Evolutionary conservation across 2,329 filamentous ascomycete species (phyloP).

Genomic region (Apiospora aurea): DNA sequence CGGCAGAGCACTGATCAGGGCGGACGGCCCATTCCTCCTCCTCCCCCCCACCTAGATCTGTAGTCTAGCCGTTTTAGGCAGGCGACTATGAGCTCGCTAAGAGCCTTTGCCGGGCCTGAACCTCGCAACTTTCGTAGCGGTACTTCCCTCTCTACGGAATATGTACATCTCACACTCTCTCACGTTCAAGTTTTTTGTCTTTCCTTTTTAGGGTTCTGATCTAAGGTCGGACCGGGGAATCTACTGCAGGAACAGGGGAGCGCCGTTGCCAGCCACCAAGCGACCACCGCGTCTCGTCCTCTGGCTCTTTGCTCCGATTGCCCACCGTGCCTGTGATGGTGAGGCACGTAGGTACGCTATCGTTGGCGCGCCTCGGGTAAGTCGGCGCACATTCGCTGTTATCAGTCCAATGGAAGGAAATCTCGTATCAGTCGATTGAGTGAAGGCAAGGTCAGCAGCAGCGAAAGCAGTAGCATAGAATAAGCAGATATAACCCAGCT

Average conservation of each 20-base stretch:
- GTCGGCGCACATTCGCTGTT: neutral
- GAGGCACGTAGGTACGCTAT: neutral
- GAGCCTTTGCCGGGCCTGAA: neutral
- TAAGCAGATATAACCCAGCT: neutral
- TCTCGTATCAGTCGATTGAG: neutral
- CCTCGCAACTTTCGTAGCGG: neutral
- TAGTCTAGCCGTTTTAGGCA: neutral
- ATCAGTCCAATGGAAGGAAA: neutral
- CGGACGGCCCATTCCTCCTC: neutral
- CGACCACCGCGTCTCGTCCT: neutral
- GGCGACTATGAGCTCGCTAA: neutral
- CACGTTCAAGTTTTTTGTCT: neutral
- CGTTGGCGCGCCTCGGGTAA: neutral
- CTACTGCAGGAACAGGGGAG: slow-evolving; percentile 23
- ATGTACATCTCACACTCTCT: neutral
- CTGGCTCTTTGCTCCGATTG: neutral
- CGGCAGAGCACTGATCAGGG: neutral
- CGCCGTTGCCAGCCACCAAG: slow-evolving; percentile 16
- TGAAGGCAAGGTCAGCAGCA: slow-evolving; percentile 7
- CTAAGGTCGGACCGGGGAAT: neutral
- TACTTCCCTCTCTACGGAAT: neutral
- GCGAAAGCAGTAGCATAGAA: neutral
- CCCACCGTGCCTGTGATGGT: neutral
- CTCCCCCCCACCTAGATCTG: neutral
- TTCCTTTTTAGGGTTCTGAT: slow-evolving; percentile 21